phyloP scores from a whole-genome alignment of 352 stramenopile species.

The Globisporangium apiculatum region DNA sequence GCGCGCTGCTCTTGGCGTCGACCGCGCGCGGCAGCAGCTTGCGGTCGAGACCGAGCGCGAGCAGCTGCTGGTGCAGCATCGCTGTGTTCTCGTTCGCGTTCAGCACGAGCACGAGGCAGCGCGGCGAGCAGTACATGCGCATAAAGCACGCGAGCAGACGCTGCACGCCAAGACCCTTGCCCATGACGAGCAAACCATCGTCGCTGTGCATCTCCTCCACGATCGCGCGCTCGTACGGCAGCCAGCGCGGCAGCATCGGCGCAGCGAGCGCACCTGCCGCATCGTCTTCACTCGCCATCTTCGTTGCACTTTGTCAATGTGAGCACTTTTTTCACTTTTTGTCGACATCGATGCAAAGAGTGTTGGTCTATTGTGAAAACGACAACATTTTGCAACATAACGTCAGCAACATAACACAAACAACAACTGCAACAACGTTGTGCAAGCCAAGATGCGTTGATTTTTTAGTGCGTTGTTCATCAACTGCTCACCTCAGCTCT shows the following conservation, averaged over 20 bases:
- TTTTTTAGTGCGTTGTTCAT: too few species aligned
- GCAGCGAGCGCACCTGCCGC: neutral
- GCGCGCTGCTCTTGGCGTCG: slow-evolving; percentile 62
- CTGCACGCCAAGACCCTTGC: slow-evolving; percentile 84
- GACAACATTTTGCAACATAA: too few species aligned
- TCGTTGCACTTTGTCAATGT: neutral
- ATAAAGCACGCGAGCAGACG: slow-evolving; percentile 88
- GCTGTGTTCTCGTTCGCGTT: slow-evolving; percentile 87
- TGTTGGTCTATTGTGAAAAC: too few species aligned
- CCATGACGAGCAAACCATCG: slow-evolving; percentile 92
- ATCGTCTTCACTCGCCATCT: neutral
- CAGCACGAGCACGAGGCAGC: slow-evolving; percentile 88
- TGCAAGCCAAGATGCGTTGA: too few species aligned
- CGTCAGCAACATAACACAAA: too few species aligned
- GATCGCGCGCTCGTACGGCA: slow-evolving; percentile 68
- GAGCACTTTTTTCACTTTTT: neutral
- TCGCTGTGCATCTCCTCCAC: slow-evolving; percentile 60
- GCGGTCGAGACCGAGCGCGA: slow-evolving; percentile 84
- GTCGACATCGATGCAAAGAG: too few species aligned
- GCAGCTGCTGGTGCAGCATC: slow-evolving; percentile 65
- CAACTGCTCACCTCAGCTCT: too few species aligned
- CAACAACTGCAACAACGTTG: too few species aligned
- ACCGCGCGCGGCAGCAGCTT: slow-evolving; percentile 71
- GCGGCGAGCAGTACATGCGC: slow-evolving; percentile 82
- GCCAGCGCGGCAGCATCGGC: slow-evolving; percentile 34